A percentile compares a stretch with the other conserved stretches of the same genome.
phyloP scores from a whole-genome alignment of 805 yeast genomes.

The Vanderwaltozyma verrucispora region DNA sequence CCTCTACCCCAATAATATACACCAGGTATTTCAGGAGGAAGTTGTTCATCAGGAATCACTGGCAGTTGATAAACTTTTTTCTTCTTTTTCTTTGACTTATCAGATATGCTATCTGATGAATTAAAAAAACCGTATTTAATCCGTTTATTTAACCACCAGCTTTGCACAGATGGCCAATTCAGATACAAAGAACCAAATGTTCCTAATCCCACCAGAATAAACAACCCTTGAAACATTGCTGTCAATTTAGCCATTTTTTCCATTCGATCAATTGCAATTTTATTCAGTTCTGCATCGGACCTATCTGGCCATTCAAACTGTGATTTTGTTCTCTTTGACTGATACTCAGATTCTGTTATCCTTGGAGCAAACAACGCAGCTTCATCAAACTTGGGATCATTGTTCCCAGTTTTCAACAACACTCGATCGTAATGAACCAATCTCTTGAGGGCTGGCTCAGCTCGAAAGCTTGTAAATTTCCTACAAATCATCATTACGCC shows the following conservation, averaged over 20 bases:
- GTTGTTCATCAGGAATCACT: conserved; percentile 23
- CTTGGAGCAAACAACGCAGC: conserved; percentile 23
- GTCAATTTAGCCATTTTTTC: conserved; percentile 37
- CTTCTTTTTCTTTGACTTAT: neutral
- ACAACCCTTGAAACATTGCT: conserved; percentile 35
- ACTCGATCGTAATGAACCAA: neutral
- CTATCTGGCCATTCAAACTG: conserved; percentile 16
- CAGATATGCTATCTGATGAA: too few species aligned
- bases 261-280: conserved; percentile 23
- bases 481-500: too few species aligned
- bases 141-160: conserved; percentile 22
- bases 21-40: conserved; percentile 40
- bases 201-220: conserved; percentile 32
- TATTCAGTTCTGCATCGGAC: conserved; percentile 10
- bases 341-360: conserved; percentile 19
- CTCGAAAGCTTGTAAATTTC: too few species aligned
- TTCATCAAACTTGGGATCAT: conserved; percentile 23
- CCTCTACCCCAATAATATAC: conserved; percentile 49
- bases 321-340: conserved; percentile 11
- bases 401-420: conserved; percentile 8
- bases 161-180: conserved; percentile 26
- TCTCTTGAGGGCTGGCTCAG: neutral
- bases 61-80: conserved; percentile 12
- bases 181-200: conserved; percentile 29
- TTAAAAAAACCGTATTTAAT: neutral